Percentiles rank a stretch among this genome's conserved stretches.
These are phyloP conservation scores for Tetrapisispora phaffii DNA, from an alignment of 805 yeast species.

Conservation along the genomic window DNA sequence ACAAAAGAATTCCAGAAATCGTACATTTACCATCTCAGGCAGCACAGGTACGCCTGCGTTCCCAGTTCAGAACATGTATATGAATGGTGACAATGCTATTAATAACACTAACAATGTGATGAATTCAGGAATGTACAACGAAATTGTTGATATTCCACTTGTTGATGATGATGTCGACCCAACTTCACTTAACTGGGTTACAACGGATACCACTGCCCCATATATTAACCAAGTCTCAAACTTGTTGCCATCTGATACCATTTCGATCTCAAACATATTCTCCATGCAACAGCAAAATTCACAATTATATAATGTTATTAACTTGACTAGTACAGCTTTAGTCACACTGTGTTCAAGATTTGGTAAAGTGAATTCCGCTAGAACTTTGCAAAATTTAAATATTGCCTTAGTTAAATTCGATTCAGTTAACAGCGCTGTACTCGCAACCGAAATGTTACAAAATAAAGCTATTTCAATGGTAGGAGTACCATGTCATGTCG, in stretches of 20 bases:
- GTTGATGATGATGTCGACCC: slow-evolving; percentile 54
- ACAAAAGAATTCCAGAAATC: slow-evolving; percentile 4
- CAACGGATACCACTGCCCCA: slow-evolving; percentile 60
- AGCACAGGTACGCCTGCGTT: not conserved
- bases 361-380: slow-evolving; percentile 52
- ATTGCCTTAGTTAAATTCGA: slow-evolving; percentile 65
- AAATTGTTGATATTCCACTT: slow-evolving; percentile 21
- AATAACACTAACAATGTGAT: not conserved
- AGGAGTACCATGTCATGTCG: slow-evolving; percentile 64
- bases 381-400: slow-evolving; percentile 43
- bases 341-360: slow-evolving; percentile 51
- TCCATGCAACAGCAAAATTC: slow-evolving; percentile 43
- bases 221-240: slow-evolving; percentile 63
- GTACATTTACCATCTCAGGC: not conserved
- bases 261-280: slow-evolving; percentile 63
- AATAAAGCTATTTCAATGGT: slow-evolving; percentile 70
- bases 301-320: slow-evolving; percentile 36
- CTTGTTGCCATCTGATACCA: slow-evolving; percentile 71
- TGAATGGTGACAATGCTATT: not conserved
- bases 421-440: slow-evolving; percentile 63
- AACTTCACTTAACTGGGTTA: slow-evolving; percentile 47
- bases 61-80: not conserved
- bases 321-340: slow-evolving; percentile 37
- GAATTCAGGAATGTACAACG: not conserved
- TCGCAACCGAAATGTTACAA: slow-evolving; percentile 68